These are phyloP conservation scores for Sarocladium kiliense DNA, from an alignment of 2,329 filamentous ascomycete species.

Conservation along the genomic window DNA sequence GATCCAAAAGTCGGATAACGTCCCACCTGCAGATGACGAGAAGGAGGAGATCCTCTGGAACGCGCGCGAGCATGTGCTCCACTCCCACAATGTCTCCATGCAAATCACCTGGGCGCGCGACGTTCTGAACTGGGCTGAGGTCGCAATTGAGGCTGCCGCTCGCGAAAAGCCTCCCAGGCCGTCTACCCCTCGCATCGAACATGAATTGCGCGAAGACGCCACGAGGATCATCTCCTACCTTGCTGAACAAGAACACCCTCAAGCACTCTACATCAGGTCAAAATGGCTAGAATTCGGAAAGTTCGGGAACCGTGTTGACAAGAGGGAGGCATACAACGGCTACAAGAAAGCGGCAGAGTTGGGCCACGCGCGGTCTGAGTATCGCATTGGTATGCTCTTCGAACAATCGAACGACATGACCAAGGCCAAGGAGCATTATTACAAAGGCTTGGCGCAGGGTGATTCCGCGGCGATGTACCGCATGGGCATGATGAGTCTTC, in stretches of 20 bases:
- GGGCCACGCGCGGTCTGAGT: constrained; percentile 84
- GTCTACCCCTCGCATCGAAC: constrained; percentile 79
- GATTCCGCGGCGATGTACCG: constrained; percentile 86
- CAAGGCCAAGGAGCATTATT: constrained; percentile 89
- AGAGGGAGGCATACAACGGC: constrained; percentile 85
- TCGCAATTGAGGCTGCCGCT: constrained; percentile 69
- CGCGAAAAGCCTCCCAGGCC: constrained; percentile 60
- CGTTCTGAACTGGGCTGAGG: constrained; percentile 82
- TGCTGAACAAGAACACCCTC: constrained; percentile 85
- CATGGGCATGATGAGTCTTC: constrained; percentile 93
- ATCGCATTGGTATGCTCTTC: constrained; percentile 97
- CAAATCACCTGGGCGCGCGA: constrained; percentile 97
- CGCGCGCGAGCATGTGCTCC: constrained; percentile 76
- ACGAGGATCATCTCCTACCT: constrained; percentile 89
- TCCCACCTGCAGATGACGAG: constrained; percentile 90
- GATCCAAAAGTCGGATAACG: constrained; percentile 70
- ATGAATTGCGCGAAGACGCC: constrained; percentile 81
- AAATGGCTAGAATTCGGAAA: constrained; percentile 99
- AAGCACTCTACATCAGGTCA: constrained; percentile 87
- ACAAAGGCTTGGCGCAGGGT: constrained; percentile 68
- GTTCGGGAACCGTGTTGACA: constrained; percentile 84
- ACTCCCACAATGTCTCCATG: constrained; percentile 92
- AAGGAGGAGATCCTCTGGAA: constrained; percentile 86
- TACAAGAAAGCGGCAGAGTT: constrained; percentile 83
- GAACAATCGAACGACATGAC: constrained; percentile 89